Percentiles rank a stretch among this genome's conserved stretches.
These are phyloP conservation scores for Penicillium roqueforti DNA, from an alignment of 495 filamentous ascomycete species.

Conservation along the genomic window DNA sequence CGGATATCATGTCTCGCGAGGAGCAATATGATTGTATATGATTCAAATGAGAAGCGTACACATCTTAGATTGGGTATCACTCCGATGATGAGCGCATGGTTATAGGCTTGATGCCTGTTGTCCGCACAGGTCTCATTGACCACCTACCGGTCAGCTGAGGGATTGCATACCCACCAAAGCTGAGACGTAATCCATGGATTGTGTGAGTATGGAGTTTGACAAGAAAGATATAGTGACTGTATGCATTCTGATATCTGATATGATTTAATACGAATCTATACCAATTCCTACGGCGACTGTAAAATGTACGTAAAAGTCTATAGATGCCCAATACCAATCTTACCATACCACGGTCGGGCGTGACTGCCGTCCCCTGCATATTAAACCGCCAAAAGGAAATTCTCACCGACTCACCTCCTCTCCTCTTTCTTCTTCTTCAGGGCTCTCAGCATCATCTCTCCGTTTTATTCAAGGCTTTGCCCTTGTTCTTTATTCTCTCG, in stretches of 20 bases:
- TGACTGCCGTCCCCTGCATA: constrained; percentile 10
- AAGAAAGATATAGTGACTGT: neutral
- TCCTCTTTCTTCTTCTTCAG: constrained; percentile 7
- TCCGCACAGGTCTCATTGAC: neutral
- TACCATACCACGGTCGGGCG: constrained; percentile 13
- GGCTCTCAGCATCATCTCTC: constrained; percentile 8
- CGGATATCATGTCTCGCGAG: neutral
- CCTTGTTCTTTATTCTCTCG: constrained; percentile 29
- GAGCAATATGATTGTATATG: neutral
- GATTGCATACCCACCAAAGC: neutral
- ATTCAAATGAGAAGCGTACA: neutral
- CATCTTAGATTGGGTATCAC: neutral
- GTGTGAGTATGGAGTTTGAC: neutral
- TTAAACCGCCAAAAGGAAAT: constrained; percentile 20
- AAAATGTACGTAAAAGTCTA: no score
- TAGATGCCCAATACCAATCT: constrained; percentile 19
- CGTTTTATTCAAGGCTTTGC: constrained; percentile 36
- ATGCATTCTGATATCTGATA: no score
- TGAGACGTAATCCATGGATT: no score
- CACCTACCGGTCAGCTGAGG: neutral
- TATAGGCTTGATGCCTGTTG: neutral
- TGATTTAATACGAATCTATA: no score
- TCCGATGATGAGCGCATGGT: neutral
- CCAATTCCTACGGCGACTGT: no score
- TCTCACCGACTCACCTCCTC: constrained; percentile 30